phyloP scores from a whole-genome alignment of 306 rosid genomes.

The Spatholobus suberectus region DNA sequence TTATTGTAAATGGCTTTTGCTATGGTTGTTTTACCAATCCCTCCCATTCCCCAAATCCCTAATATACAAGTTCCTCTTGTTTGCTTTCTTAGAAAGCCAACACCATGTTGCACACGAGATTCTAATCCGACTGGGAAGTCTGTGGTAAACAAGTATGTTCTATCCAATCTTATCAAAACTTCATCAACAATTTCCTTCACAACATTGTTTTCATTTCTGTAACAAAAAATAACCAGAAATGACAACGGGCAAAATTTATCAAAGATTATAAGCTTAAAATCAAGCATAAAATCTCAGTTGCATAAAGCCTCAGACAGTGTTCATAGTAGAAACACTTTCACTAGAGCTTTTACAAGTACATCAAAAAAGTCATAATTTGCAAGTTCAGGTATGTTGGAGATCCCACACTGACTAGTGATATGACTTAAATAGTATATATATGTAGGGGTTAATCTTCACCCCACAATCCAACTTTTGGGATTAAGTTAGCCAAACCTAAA shows the following conservation, averaged over 20 bases:
- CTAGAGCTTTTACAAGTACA: neutral
- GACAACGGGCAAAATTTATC: neutral
- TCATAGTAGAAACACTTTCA: neutral
- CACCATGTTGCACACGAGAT: neutral
- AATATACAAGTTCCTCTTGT: neutral
- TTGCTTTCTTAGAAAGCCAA: neutral
- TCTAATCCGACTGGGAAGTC: neutral
- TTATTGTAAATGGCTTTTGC: slow-evolving; percentile 13
- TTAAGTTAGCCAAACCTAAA: no score
- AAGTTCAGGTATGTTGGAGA: no score
- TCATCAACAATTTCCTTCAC: neutral
- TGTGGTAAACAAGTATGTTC: neutral
- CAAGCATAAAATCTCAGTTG: neutral
- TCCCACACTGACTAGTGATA: no score
- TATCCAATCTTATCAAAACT: neutral
- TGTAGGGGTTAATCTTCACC: no score
- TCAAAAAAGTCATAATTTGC: neutral
- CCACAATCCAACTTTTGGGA: no score
- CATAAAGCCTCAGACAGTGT: neutral
- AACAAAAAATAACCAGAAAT: neutral
- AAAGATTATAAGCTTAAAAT: neutral
- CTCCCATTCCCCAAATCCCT: slow-evolving; percentile 26
- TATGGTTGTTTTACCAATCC: slow-evolving; percentile 8
- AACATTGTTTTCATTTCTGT: neutral
- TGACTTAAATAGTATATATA: no score